These are phyloP conservation scores for Aspergillus vadensis DNA, from an alignment of 2,329 filamentous ascomycete genomes.

Conservation along the genomic window DNA sequence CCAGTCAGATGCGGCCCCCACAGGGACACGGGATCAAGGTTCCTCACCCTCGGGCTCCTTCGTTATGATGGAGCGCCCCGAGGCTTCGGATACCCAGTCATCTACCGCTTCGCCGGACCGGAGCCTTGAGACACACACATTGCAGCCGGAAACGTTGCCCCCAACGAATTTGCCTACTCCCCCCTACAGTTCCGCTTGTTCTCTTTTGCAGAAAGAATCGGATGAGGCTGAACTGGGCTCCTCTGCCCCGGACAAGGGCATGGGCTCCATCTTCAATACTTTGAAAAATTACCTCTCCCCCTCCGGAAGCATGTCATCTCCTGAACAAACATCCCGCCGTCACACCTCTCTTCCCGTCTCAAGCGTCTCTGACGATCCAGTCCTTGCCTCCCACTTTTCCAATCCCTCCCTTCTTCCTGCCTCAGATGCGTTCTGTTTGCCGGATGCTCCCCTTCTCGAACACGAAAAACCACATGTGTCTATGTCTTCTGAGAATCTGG, in stretches of 20 bases:
- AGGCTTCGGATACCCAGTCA: conserved; percentile 33
- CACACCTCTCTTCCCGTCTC: conserved; percentile 61
- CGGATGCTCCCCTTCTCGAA: conserved; percentile 55
- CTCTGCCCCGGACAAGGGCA: conserved; percentile 40
- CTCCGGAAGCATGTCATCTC: conserved; percentile 31
- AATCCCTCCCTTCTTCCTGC: conserved; percentile 62
- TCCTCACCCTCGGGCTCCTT: conserved; percentile 44
- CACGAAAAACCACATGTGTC: conserved; percentile 45
- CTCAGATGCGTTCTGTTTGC: conserved; percentile 49
- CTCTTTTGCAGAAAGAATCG: conserved; percentile 46
- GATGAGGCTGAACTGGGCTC: conserved; percentile 45
- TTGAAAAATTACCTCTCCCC: conserved; percentile 50
- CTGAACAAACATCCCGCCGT: conserved; percentile 43
- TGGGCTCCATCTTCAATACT: conserved; percentile 46
- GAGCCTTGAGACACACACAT: conserved; percentile 27
- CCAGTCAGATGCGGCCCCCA: conserved; percentile 28
- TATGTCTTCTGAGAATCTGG: conserved; percentile 48
- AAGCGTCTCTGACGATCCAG: conserved; percentile 64
- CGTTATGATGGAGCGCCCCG: conserved; percentile 45
- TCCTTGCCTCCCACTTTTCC: conserved; percentile 69
- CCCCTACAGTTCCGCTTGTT: conserved; percentile 47
- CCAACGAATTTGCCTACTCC: conserved; percentile 46
- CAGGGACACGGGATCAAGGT: conserved; percentile 28
- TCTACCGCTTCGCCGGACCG: conserved; percentile 30
- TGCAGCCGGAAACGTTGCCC: conserved; percentile 33